phyloP scores from a whole-genome alignment of 192 early-diverging fungal genomes.

The Coemansia furcata region DNA sequence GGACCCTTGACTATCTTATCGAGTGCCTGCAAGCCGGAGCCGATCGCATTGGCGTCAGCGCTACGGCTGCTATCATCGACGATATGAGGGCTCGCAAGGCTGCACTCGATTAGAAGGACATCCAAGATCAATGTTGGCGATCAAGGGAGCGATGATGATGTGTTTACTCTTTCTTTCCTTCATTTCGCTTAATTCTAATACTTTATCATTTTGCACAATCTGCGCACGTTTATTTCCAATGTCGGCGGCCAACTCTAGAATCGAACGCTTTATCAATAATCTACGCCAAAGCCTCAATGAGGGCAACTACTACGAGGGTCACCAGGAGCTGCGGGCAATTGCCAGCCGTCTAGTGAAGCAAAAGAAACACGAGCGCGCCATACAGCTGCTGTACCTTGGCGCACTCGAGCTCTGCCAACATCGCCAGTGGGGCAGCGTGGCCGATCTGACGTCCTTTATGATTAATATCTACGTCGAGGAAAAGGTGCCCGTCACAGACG shows the following conservation, averaged over 20 bases:
- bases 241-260: conserved; percentile 35
- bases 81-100: conserved; percentile 48
- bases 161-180: not conserved
- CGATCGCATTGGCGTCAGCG: conserved; percentile 58
- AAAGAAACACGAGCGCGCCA: conserved; percentile 71
- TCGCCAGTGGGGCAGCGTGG: conserved; percentile 78
- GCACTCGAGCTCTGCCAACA: conserved; percentile 72
- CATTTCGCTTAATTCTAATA: not conserved
- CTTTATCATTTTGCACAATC: conserved; percentile 11
- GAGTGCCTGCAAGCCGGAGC: conserved; percentile 56
- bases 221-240: not conserved
- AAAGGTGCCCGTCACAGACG: conserved; percentile 65
- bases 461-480: conserved; percentile 76
- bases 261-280: conserved; percentile 56
- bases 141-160: not conserved
- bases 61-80: conserved; percentile 55
- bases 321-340: conserved; percentile 96
- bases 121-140: not conserved
- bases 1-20: conserved; percentile 56
- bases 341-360: conserved; percentile 89
- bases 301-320: conserved; percentile 95
- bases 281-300: conserved; percentile 67
- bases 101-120: not conserved
- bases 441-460: conserved; percentile 79
- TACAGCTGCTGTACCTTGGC: conserved; percentile 79